phyloP scores from a whole-genome alignment of 257 asterid genomes.

The Solanum pimpinellifolium region DNA sequence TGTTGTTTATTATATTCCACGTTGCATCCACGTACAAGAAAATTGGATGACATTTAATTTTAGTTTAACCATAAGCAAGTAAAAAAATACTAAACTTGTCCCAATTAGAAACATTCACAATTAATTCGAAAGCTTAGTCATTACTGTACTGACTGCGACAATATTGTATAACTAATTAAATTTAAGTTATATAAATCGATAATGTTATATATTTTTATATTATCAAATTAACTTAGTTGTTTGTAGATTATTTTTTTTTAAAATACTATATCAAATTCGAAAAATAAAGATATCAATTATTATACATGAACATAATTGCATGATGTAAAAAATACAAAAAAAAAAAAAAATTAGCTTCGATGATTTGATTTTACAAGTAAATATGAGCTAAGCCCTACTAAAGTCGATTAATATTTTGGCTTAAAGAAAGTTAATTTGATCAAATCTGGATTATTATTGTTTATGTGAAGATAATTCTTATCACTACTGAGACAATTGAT shows the following conservation, averaged over 20 bases:
- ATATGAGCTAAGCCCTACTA: background rate
- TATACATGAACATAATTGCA: background rate
- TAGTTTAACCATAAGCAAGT: background rate
- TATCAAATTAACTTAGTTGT: background rate
- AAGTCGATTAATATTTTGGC: background rate
- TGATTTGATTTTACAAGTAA: background rate
- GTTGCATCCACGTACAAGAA: background rate
- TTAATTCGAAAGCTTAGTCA: background rate
- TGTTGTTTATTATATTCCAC: background rate
- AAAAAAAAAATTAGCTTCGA: background rate
- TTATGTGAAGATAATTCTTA: background rate
- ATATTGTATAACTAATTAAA: background rate
- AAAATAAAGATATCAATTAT: background rate
- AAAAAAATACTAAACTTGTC: background rate
- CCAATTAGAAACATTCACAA: background rate
- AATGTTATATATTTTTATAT: background rate
- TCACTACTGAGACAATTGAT: background rate
- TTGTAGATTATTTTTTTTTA: background rate
- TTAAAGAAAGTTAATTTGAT: background rate
- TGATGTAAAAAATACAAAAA: background rate
- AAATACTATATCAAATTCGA: background rate
- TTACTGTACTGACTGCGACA: background rate
- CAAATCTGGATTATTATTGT: background rate
- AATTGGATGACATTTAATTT: background rate
- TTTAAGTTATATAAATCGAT: background rate